These are phyloP conservation scores for Zasmidium angulare DNA, from an alignment of 2,329 filamentous ascomycete species.

Conservation along the genomic window DNA sequence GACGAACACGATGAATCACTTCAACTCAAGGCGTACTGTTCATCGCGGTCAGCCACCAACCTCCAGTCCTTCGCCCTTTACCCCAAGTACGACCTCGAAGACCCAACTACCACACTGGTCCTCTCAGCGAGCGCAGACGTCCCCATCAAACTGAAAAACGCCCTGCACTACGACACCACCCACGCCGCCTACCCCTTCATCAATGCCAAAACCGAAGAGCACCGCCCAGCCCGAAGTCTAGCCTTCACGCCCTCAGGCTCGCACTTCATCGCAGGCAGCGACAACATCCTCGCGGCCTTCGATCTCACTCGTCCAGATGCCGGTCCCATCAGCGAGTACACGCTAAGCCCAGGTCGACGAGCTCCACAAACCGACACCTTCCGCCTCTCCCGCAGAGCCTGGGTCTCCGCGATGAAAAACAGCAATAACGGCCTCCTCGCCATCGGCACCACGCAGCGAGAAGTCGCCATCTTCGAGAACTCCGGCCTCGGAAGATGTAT, in stretches of 20 bases:
- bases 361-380: slow-evolving; percentile 42
- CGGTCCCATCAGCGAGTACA: slow-evolving; percentile 46
- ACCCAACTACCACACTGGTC: slow-evolving; percentile 51
- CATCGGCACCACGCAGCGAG: slow-evolving; percentile 57
- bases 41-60: slow-evolving; percentile 44
- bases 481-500: slow-evolving; percentile 51
- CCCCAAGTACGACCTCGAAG: slow-evolving; percentile 54
- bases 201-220: slow-evolving; percentile 56
- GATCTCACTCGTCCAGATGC: slow-evolving; percentile 52
- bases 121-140: slow-evolving; percentile 55
- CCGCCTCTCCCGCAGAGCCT: slow-evolving; percentile 55
- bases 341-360: slow-evolving; percentile 36
- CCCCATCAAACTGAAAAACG: slow-evolving; percentile 58
- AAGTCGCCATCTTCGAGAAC: slow-evolving; percentile 56
- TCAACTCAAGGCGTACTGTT: slow-evolving; percentile 47
- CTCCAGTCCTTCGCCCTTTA: slow-evolving; percentile 56
- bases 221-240: slow-evolving; percentile 56
- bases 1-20: slow-evolving; percentile 38
- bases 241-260: slow-evolving; percentile 51
- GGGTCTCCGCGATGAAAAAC: slow-evolving; percentile 53
- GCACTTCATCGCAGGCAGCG: slow-evolving; percentile 58
- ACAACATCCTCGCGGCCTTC: slow-evolving; percentile 56
- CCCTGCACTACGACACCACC: slow-evolving; percentile 45
- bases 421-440: slow-evolving; percentile 53
- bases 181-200: slow-evolving; percentile 57